A percentile compares a stretch with the other conserved stretches of the same genome.
phyloP scores from a whole-genome alignment of 305 asterid genomes.

The Stenogyne calaminthoides region DNA sequence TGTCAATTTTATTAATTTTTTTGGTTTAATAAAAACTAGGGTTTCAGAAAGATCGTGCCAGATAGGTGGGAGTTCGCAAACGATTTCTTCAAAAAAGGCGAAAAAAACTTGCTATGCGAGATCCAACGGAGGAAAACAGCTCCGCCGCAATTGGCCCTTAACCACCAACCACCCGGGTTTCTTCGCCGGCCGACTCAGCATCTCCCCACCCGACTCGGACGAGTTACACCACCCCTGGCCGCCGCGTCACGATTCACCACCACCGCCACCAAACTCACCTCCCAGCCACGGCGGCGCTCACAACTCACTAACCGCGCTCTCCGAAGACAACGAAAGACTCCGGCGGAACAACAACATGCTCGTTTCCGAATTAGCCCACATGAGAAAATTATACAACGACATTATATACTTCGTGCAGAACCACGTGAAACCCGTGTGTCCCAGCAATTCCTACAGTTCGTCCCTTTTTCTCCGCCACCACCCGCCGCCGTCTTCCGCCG shows the following conservation, averaged over 20 bases:
- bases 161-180: constrained; percentile 39
- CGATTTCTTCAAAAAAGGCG: constrained; percentile 84
- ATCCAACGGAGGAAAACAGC: constrained; percentile 85
- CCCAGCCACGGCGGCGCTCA: background rate
- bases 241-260: constrained; percentile 48
- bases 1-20: no score
- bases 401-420: constrained; percentile 95
- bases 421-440: constrained; percentile 87
- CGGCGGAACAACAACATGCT: constrained; percentile 83
- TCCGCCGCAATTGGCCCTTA: constrained; percentile 53
- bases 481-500: constrained; percentile 20
- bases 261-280: constrained; percentile 38
- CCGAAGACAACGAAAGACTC: constrained; percentile 85
- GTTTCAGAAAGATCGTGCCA: constrained; percentile 73
- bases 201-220: constrained; percentile 84
- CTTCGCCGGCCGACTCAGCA: constrained; percentile 60
- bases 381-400: constrained; percentile 90
- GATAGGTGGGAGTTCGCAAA: constrained; percentile 83
- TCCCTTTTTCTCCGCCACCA: constrained; percentile 43
- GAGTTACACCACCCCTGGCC: constrained; percentile 51
- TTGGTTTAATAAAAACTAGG: constrained; percentile 37
- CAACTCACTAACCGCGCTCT: constrained; percentile 48
- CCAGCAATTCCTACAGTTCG: constrained; percentile 50
- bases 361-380: constrained; percentile 81
- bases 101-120: constrained; percentile 81